These are phyloP conservation scores for barley (Hordeum vulgare) DNA, from an alignment of 176 grass and related monocot species.

Conservation along the genomic window MorexV3_pseudomolecules_assembly NC_058518.1:58223885-58224384, in stretches of 20 bases:
- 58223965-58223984: not conserved
- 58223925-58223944: not conserved
- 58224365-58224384: not conserved
- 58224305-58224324: not conserved
- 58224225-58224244: not conserved
- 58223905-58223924: not conserved
- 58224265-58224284: not conserved
- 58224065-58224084: not conserved
- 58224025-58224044: not conserved
- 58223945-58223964: not conserved
- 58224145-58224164: not conserved
- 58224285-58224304: not conserved
- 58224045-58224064: not conserved
- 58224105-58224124: not conserved
- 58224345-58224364: not conserved
- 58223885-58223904: no score
- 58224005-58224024: not conserved
- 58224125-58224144: not conserved
- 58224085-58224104: not conserved
- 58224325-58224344: not conserved
- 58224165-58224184: not conserved
- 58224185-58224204: not conserved
- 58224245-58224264: not conserved
- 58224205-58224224: not conserved
- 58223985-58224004: not conserved